Conservation (phyloP, 1,284 basidiomycete genomes). For the Phellinidium pouzarii region DNA sequence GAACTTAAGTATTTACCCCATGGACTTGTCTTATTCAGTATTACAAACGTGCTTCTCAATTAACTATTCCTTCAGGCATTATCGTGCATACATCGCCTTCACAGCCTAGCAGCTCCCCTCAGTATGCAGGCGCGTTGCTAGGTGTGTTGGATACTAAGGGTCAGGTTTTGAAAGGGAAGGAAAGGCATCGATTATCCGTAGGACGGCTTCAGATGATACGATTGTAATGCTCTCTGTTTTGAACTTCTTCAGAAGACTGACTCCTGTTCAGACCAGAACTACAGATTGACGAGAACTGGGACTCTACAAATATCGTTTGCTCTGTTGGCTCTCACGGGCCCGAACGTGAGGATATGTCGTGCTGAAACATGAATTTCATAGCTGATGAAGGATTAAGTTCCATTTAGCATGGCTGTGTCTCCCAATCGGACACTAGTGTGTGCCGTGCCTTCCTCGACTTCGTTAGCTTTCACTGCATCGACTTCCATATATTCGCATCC, state of each 20-base stretch:
- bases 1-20: conserved; percentile 9
- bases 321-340: conserved; percentile 36
- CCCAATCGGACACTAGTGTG: conserved; percentile 52
- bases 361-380: background rate
- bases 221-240: conserved; percentile 35
- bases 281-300: conserved; percentile 44
- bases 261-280: conserved; percentile 44
- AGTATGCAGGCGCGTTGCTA: conserved; percentile 1
- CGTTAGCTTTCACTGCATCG: conserved; percentile 28
- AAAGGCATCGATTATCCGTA: conserved; percentile 30
- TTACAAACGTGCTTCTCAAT: conserved; percentile 8
- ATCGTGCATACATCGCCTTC: conserved; percentile 6
- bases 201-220: conserved; percentile 48
- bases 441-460: conserved; percentile 34
- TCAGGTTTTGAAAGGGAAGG: conserved; percentile 30
- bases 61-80: conserved; percentile 6
- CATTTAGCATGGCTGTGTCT: conserved; percentile 33
- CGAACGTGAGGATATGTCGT: conserved; percentile 35
- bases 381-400: conserved; percentile 11
- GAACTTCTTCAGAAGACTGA: background rate
- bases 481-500: conserved; percentile 36
- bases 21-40: conserved; percentile 17
- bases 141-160: conserved; percentile 17
- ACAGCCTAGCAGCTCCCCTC: conserved; percentile 6
- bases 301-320: conserved; percentile 38